Conservation (phyloP, 305 asterid species). For the Nicotiana rustica region DNA sequence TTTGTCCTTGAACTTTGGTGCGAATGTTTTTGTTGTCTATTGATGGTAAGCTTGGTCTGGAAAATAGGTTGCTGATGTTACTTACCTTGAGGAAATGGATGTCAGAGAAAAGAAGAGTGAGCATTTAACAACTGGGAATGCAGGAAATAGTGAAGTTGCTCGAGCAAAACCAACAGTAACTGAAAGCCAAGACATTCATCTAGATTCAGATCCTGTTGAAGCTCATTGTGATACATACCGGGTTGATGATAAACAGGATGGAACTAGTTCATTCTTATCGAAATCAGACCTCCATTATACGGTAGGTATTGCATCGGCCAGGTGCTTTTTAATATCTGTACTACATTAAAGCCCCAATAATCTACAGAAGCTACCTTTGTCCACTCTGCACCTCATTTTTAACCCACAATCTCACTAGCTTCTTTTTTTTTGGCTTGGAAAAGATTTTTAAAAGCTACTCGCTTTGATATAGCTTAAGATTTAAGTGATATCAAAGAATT, state of each 20-base stretch:
- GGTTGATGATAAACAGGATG: slow-evolving; percentile 43
- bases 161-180: slow-evolving; percentile 35
- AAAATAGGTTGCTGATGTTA: slow-evolving; percentile 73
- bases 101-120: slow-evolving; percentile 48
- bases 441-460: neutral
- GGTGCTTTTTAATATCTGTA: neutral
- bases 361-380: neutral
- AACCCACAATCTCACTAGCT: neutral
- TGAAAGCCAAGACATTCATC: slow-evolving; percentile 40
- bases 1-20: slow-evolving; percentile 3
- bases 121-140: slow-evolving; percentile 38
- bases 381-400: slow-evolving; percentile 10
- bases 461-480: neutral
- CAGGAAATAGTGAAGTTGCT: slow-evolving; percentile 34
- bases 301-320: slow-evolving; percentile 38
- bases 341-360: neutral
- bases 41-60: slow-evolving; percentile 29
- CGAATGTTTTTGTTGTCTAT: neutral
- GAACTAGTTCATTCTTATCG: slow-evolving; percentile 38
- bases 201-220: slow-evolving; percentile 43
- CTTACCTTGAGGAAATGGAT: slow-evolving; percentile 56
- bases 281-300: slow-evolving; percentile 33
- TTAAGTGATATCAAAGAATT: neutral
- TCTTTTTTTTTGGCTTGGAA: neutral
- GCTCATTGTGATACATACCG: slow-evolving; percentile 40